Percentiles rank a stretch among this genome's conserved stretches.
These are phyloP conservation scores for Colletotrichum cuscutae DNA, from an alignment of 2,329 filamentous ascomycete genomes.

Conservation along the genomic window DNA sequence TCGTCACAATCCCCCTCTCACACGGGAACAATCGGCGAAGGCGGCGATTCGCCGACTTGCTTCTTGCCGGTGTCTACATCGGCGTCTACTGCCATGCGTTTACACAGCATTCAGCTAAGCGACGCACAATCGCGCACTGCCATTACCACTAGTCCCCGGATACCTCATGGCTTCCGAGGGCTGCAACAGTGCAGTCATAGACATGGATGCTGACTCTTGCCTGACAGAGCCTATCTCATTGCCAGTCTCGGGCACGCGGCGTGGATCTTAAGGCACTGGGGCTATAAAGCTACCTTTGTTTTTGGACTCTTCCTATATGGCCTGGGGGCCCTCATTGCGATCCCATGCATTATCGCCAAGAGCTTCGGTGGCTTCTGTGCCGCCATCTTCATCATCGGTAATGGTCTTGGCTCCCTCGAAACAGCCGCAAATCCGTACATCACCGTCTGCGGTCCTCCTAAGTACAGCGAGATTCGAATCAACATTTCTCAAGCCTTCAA, in stretches of 20 bases:
- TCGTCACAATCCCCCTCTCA: not conserved
- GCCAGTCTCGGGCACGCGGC: slow-evolving; percentile 52
- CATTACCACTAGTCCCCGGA: not conserved
- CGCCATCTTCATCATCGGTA: slow-evolving; percentile 78
- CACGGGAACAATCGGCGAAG: not conserved
- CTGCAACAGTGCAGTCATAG: not conserved
- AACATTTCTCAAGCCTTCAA: slow-evolving; percentile 66
- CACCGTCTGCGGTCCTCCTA: slow-evolving; percentile 60
- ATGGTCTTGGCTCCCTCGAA: slow-evolving; percentile 78
- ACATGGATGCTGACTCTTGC: not conserved
- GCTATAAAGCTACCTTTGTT: slow-evolving; percentile 56
- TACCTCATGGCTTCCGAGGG: not conserved
- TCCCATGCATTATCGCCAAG: slow-evolving; percentile 44
- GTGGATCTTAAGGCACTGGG: slow-evolving; percentile 53
- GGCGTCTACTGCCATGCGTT: not conserved
- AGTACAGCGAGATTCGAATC: slow-evolving; percentile 63
- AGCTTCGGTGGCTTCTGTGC: slow-evolving; percentile 81
- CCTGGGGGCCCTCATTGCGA: slow-evolving; percentile 66
- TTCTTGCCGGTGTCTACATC: too few species aligned
- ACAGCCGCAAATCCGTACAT: slow-evolving; percentile 79
- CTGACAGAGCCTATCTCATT: slow-evolving; percentile 48
- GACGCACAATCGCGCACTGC: not conserved
- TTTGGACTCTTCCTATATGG: slow-evolving; percentile 74
- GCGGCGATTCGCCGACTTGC: too few species aligned
- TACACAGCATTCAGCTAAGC: not conserved